Base-by-base conservation (phyloP, 2,329 filamentous ascomycete genomes). In the Pezicula rhizophila region DNA sequence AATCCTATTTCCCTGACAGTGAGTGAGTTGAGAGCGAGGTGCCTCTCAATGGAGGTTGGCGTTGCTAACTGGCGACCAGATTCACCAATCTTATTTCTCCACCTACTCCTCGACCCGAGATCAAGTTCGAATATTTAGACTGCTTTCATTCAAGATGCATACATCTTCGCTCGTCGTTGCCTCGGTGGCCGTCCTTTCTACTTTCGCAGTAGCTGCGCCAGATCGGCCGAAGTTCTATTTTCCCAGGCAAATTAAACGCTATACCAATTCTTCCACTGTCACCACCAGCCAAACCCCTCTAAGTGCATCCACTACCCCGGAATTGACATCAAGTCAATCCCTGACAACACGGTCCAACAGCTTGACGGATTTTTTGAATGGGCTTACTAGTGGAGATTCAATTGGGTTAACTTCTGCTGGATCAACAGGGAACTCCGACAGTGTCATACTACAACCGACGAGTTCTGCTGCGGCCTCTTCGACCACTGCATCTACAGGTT, bases 161-260 rank as follows among this genome's bases (percentile, higher is more conserved):
- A 67, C 71, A 54, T 70, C 69, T 58, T 70, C 73, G 8, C 60
- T 75, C 48, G 57, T 78, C 61, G 71, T 73, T 56, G 72, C 74
- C 64, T 72, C 72, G 17, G 58, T 79, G 58, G 73, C 71, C 55
- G 65, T 76, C 52, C 70, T 73, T 51, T 68, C 73, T 31, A 68
- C 73, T 3, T 60, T 69, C n/a, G 70, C 67, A 48, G 66, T 66
- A 55, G 74, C 73, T 18, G 68, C 74, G 47, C 57, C 63, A 34
- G 65, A 73, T 31, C 67, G 68, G 52, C 77, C 77, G 15, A 73
- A 70, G 60, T 77, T 79, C 59, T 82, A 80, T 62, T 81, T 76
- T 53, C 79, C 79, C 11, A 70, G 74, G 48, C 70, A 79, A 39
- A 68, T 82, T 58, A 80, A 75, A 66, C 72, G 77, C 46, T 58